Percentiles rank a stretch among this genome's conserved stretches.
phyloP scores from a whole-genome alignment of 352 stramenopile genomes.

The Globisporangium nagaii region DNA sequence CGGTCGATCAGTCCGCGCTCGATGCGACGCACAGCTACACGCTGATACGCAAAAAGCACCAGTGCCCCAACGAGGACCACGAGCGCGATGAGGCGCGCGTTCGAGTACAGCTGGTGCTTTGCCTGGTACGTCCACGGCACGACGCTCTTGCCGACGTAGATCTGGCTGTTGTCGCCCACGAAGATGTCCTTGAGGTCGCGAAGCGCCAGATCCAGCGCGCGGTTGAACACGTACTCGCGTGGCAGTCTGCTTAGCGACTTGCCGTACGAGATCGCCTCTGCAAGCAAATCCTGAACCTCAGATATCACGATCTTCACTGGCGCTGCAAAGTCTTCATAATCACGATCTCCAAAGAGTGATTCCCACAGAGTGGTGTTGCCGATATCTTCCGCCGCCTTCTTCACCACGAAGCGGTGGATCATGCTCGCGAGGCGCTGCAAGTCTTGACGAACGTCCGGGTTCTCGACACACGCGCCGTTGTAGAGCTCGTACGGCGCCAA shows the following conservation, averaged over 20 bases:
- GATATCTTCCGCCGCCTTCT: conserved; percentile 25
- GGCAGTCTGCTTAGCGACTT: conserved; percentile 36
- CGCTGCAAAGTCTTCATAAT: conserved; percentile 11
- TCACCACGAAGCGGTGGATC: conserved; percentile 42
- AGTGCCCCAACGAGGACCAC: conserved; percentile 25
- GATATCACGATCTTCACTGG: conserved; percentile 41
- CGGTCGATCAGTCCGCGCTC: conserved; percentile 49
- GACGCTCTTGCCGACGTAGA: conserved; percentile 37
- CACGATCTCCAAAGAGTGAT: conserved; percentile 12
- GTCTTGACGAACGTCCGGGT: conserved; percentile 39
- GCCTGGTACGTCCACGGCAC: conserved; percentile 51
- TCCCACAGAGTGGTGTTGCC: conserved; percentile 30
- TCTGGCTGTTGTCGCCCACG: conserved; percentile 36
- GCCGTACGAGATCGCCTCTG: conserved; percentile 31
- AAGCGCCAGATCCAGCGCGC: conserved; percentile 52
- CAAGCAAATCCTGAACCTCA: conserved; percentile 43
- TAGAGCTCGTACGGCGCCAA: conserved; percentile 40
- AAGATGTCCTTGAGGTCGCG: conserved; percentile 48
- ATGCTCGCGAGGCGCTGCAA: conserved; percentile 34
- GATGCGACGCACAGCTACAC: conserved; percentile 33
- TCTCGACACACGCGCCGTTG: conserved; percentile 46
- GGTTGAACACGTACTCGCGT: conserved; percentile 52
- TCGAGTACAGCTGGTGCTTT: conserved; percentile 37
- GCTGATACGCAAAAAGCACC: conserved; percentile 25
- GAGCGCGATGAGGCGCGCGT: conserved; percentile 33